phyloP scores from a whole-genome alignment of 2,329 filamentous ascomycete species.

The Teratosphaeriaceae sp. region DNA sequence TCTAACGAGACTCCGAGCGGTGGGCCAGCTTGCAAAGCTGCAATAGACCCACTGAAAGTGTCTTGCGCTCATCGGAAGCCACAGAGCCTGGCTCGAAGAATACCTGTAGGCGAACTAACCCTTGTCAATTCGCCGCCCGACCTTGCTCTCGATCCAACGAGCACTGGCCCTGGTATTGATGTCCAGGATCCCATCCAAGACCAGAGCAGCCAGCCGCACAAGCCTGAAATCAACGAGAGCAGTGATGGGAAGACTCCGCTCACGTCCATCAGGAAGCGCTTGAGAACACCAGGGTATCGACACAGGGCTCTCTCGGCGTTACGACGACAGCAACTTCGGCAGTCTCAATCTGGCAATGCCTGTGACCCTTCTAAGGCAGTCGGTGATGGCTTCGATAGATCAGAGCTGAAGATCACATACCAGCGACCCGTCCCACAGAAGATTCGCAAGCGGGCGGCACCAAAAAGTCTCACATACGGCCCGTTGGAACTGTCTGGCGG shows the following conservation, averaged over 20 bases:
- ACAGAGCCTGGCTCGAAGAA: not conserved
- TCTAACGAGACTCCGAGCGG: too few relatives aligned
- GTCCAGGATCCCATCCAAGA: conserved; percentile 16
- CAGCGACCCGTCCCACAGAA: not conserved
- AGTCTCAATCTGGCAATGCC: not conserved
- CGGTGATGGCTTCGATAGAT: conserved; percentile 14
- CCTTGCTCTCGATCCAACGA: not conserved
- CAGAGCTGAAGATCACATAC: conserved; percentile 4
- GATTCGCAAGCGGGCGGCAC: conserved; percentile 4
- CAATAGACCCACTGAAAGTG: too few relatives aligned
- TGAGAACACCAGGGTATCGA: conserved; percentile 6
- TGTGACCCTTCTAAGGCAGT: not conserved
- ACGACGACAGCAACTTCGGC: not conserved
- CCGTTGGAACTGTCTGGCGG: conserved; percentile 16
- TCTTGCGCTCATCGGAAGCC: not conserved
- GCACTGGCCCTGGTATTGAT: conserved; percentile 4
- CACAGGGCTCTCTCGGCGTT: not conserved
- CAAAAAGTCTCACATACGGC: conserved; percentile 8
- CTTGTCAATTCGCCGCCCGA: conserved; percentile 6
- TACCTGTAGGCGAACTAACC: conserved; percentile 18
- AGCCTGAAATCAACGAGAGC: not conserved
- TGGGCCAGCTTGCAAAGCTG: too few relatives aligned
- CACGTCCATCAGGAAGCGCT: conserved; percentile 13
- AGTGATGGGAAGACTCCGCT: conserved; percentile 11
- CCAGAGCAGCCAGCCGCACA: not conserved